Percentiles rank a stretch among this genome's conserved stretches.
phyloP scores from a whole-genome alignment of 1,139 yeast genomes.

The Saccharomycopsis phalli region DNA sequence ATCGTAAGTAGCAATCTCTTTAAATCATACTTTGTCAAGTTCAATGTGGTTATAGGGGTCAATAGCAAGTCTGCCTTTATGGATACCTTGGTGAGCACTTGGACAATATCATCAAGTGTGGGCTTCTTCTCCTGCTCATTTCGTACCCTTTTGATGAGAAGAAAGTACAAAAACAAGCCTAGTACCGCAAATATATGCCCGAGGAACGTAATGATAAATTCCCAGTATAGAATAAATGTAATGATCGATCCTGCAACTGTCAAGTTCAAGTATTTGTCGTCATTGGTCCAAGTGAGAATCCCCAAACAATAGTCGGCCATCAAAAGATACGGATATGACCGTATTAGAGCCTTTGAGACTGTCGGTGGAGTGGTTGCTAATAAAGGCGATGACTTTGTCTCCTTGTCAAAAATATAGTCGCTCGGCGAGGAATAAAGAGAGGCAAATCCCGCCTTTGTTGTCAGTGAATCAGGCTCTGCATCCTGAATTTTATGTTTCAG shows the following conservation, averaged over 20 bases:
- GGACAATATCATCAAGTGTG: slow-evolving; percentile 84
- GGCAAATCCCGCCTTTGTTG: slow-evolving; percentile 32
- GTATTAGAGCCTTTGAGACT: slow-evolving; percentile 72
- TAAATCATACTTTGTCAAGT: slow-evolving; percentile 65
- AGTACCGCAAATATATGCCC: slow-evolving; percentile 76
- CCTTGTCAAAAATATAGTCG: slow-evolving; percentile 18
- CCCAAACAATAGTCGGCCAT: slow-evolving; percentile 62
- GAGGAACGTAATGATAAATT: slow-evolving; percentile 58
- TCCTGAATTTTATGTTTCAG: neutral
- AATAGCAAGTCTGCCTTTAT: slow-evolving; percentile 69
- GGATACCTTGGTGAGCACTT: slow-evolving; percentile 65
- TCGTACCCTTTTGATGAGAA: slow-evolving; percentile 41
- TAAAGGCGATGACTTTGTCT: slow-evolving; percentile 43
- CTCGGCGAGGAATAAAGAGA: slow-evolving; percentile 26
- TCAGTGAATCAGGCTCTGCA: slow-evolving; percentile 21
- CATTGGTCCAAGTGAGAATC: slow-evolving; percentile 85
- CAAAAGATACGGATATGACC: slow-evolving; percentile 75
- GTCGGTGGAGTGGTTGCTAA: slow-evolving; percentile 83
- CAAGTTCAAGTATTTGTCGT: slow-evolving; percentile 70
- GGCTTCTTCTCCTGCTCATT: slow-evolving; percentile 58
- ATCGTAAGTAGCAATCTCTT: slow-evolving; percentile 76
- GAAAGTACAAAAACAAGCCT: slow-evolving; percentile 56
- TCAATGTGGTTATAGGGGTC: slow-evolving; percentile 65
- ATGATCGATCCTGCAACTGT: slow-evolving; percentile 50
- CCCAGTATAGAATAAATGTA: slow-evolving; percentile 63